Evolutionary conservation across 495 filamentous ascomycete species (phyloP).

Genomic region (Neurospora sp.): DNA sequence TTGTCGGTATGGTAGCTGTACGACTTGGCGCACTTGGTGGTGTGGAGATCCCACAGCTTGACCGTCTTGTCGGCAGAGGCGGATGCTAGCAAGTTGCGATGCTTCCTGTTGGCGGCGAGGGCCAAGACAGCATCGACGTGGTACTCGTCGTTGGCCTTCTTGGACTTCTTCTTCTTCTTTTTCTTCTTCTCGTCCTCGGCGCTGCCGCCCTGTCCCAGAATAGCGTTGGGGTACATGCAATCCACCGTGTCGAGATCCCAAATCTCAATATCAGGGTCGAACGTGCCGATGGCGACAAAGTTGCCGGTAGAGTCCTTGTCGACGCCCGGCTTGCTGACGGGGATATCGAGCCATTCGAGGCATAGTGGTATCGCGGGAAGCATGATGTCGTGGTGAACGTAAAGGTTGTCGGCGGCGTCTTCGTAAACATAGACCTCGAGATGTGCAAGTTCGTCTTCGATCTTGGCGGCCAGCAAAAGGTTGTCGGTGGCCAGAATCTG

Average conservation of each 20-base stretch:
- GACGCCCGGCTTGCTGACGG: conserved; percentile 59
- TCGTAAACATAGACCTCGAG: conserved; percentile 97
- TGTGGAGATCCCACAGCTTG: conserved; percentile 96
- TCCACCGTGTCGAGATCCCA: conserved; percentile 96
- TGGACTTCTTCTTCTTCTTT: conserved; percentile 75
- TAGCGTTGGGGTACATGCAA: conserved; percentile 94
- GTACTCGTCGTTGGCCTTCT: conserved; percentile 81
- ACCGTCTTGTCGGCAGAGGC: conserved; percentile 92
- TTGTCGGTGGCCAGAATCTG: conserved; percentile 92
- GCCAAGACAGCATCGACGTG: conserved; percentile 91
- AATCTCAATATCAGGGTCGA: conserved; percentile 97
- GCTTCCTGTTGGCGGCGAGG: conserved; percentile 81
- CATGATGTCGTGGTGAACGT: conserved; percentile 99
- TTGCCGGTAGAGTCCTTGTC: conserved; percentile 57
- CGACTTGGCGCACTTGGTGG: conserved; percentile 82
- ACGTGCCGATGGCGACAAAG: conserved; percentile 90
- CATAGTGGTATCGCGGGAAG: conserved; percentile 92
- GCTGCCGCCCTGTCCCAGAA: conserved; percentile 75
- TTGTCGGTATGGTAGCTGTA: conserved; percentile 91
- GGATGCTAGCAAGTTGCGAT: conserved; percentile 91
- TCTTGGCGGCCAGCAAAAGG: conserved; percentile 77
- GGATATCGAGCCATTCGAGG: conserved; percentile 87
- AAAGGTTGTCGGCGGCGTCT: conserved; percentile 86
- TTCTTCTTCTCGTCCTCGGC: conserved; percentile 43
- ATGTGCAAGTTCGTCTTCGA: conserved; percentile 95